phyloP scores from a whole-genome alignment of 306 rosid genomes.

The Quercus mongolica region DNA sequence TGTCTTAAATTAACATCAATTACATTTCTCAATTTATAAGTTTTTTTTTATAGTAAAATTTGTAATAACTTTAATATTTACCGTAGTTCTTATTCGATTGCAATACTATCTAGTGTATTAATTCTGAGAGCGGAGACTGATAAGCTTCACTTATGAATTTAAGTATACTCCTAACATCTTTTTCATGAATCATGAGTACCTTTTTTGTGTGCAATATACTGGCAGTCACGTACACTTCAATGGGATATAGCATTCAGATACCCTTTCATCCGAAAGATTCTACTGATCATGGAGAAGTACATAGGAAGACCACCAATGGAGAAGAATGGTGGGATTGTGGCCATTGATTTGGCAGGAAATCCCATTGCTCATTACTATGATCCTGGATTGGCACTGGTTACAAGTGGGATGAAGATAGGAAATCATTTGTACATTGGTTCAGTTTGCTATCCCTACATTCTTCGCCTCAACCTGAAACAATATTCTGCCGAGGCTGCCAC shows the following conservation, averaged over 20 bases:
- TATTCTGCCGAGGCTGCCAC: constrained; percentile 25
- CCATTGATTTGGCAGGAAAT: constrained; percentile 61
- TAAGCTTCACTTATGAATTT: neutral
- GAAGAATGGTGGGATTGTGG: constrained; percentile 55
- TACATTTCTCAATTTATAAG: too few relatives aligned
- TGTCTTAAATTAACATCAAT: too few relatives aligned
- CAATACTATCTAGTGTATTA: too few relatives aligned
- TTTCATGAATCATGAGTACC: neutral
- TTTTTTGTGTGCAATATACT: neutral
- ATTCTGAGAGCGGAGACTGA: too few relatives aligned
- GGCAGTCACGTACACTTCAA: constrained; percentile 41
- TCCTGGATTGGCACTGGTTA: constrained; percentile 25
- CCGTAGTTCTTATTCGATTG: too few relatives aligned
- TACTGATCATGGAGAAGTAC: constrained; percentile 29
- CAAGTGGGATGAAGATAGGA: constrained; percentile 60
- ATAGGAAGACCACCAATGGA: neutral
- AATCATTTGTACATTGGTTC: constrained; percentile 62
- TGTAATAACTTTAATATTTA: too few relatives aligned
- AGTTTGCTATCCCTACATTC: constrained; percentile 27
- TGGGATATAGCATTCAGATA: constrained; percentile 31
- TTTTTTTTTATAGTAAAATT: too few relatives aligned
- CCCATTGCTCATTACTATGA: constrained; percentile 45
- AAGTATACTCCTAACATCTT: neutral
- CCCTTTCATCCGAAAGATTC: constrained; percentile 52
- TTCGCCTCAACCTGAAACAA: constrained; percentile 45